Conservation (phyloP, 805 yeast genomes). For the Metschnikowia bowlesiae region DNA sequence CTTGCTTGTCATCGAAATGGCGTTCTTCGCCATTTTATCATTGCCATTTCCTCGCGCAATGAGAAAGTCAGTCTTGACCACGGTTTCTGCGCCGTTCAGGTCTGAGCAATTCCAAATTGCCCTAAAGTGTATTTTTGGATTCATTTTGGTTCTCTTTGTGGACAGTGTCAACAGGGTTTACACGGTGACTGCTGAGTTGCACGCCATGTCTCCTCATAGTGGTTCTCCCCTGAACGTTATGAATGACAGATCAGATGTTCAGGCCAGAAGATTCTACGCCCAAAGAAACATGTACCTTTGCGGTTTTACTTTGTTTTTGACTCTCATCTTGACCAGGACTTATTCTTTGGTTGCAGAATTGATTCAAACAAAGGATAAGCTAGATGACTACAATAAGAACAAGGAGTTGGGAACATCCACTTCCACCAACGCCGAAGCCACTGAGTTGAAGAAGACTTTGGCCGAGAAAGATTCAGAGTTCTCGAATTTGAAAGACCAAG, state of each 20-base stretch:
- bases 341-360: slow-evolving; percentile 75
- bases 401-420: slow-evolving; percentile 18
- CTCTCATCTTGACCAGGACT: slow-evolving; percentile 80
- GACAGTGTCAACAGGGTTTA: slow-evolving; percentile 85
- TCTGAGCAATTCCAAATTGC: slow-evolving; percentile 70
- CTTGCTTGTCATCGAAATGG: slow-evolving; percentile 75
- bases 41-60: slow-evolving; percentile 77
- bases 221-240: slow-evolving; percentile 18
- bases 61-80: slow-evolving; percentile 62
- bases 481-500: slow-evolving; percentile 67
- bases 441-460: slow-evolving; percentile 41
- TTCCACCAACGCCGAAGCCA: slow-evolving; percentile 32
- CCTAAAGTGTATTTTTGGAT: slow-evolving; percentile 75
- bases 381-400: slow-evolving; percentile 32
- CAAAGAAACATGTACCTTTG: slow-evolving; percentile 95
- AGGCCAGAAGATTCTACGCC: slow-evolving; percentile 89
- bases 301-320: slow-evolving; percentile 89
- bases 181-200: slow-evolving; percentile 61
- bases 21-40: slow-evolving; percentile 70
- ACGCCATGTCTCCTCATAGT: slow-evolving; percentile 25
- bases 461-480: slow-evolving; percentile 62
- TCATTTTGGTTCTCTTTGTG: slow-evolving; percentile 75
- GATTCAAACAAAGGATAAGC: slow-evolving; percentile 58
- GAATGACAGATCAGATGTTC: slow-evolving; percentile 73
- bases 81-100: slow-evolving; percentile 64